Evolutionary conservation across 257 asterid genomes (phyloP).

Genomic region (Ilex asprella): DNA sequence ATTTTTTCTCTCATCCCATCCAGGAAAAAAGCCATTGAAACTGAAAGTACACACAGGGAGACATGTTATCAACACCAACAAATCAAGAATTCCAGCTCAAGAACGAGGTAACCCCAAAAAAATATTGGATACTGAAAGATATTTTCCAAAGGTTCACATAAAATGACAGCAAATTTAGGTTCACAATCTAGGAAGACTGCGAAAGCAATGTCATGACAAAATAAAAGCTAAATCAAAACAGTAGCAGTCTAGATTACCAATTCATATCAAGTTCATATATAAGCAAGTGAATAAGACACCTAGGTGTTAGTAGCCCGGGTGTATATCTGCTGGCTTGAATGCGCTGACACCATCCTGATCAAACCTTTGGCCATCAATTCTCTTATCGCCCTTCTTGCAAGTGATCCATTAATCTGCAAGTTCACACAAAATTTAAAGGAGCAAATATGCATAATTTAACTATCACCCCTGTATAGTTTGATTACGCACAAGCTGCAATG

Average conservation of each 20-base stretch:
- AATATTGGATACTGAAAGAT: too few species aligned
- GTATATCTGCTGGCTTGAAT: conserved; percentile 86
- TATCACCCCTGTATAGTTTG: background rate
- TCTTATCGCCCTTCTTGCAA: conserved; percentile 77
- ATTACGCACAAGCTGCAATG: background rate
- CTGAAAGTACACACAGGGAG: too few species aligned
- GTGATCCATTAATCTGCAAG: conserved; percentile 70
- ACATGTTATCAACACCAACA: too few species aligned
- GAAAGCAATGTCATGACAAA: too few species aligned
- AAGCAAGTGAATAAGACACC: conserved; percentile 8
- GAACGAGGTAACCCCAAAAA: too few species aligned
- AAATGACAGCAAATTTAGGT: too few species aligned
- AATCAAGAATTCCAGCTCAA: too few species aligned
- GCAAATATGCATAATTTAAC: background rate
- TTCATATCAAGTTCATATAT: background rate
- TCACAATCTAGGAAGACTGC: too few species aligned
- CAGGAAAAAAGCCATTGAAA: too few species aligned
- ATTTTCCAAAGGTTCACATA: too few species aligned
- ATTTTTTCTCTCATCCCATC: too few species aligned
- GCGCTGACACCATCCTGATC: conserved; percentile 74
- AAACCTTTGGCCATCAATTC: conserved; percentile 67
- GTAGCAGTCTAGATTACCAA: background rate
- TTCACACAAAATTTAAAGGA: background rate
- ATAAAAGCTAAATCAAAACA: background rate
- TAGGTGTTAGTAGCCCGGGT: conserved; percentile 90